These are phyloP conservation scores for Globisporangium iwayamae DNA, from an alignment of 352 stramenopile genomes.

Conservation along the genomic window DNA sequence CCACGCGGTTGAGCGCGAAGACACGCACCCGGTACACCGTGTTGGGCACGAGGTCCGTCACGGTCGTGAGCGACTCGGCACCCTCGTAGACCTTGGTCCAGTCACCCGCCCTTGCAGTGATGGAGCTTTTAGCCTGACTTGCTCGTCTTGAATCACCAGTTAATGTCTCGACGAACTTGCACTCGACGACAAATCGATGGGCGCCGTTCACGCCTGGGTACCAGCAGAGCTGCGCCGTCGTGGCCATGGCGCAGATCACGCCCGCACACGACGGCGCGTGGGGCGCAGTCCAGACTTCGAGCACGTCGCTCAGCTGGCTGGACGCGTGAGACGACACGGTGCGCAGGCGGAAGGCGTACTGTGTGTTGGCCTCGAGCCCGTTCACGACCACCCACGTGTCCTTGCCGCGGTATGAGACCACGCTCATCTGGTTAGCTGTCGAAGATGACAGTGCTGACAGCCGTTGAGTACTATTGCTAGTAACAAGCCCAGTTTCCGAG, in stretches of 20 bases:
- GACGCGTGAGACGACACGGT: slow-evolving; percentile 71
- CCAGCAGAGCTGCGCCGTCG: slow-evolving; percentile 70
- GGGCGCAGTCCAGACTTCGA: slow-evolving; percentile 69
- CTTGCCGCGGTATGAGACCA: slow-evolving; percentile 74
- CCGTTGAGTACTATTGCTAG: slow-evolving; percentile 5
- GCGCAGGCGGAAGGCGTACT: slow-evolving; percentile 83
- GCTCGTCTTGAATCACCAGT: slow-evolving; percentile 10
- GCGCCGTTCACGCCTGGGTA: slow-evolving; percentile 72
- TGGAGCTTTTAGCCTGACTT: background rate
- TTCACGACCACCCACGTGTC: slow-evolving; percentile 37
- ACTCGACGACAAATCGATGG: slow-evolving; percentile 72
- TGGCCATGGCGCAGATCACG: slow-evolving; percentile 50
- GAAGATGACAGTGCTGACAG: slow-evolving; percentile 12
- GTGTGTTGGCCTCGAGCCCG: slow-evolving; percentile 80
- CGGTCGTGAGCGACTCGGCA: slow-evolving; percentile 52
- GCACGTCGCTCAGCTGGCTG: slow-evolving; percentile 67
- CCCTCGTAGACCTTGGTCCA: slow-evolving; percentile 85
- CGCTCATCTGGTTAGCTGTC: slow-evolving; percentile 37
- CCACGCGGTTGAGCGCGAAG: slow-evolving; percentile 71
- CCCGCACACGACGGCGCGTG: slow-evolving; percentile 49
- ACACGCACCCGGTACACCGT: slow-evolving; percentile 85
- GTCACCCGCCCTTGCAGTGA: slow-evolving; percentile 13
- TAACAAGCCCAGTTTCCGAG: background rate
- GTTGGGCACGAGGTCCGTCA: slow-evolving; percentile 67
- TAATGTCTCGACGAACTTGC: slow-evolving; percentile 65